phyloP scores from a whole-genome alignment of 352 stramenopile species.

The Pythium chondricola region DNA sequence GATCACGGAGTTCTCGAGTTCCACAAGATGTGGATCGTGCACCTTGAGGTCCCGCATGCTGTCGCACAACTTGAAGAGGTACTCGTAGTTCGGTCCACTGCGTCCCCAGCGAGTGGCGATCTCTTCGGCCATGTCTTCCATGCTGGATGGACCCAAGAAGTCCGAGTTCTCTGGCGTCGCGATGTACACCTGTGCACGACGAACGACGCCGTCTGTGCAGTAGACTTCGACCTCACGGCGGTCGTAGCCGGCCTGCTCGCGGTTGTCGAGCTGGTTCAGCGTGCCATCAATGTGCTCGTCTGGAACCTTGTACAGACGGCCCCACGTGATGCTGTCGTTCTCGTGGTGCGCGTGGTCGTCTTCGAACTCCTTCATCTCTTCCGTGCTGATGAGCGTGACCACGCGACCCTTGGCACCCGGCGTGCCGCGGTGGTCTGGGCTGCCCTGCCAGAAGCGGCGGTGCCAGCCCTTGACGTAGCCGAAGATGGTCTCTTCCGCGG shows the following conservation, averaged over 20 bases:
- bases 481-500: constrained; percentile 55
- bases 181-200: constrained; percentile 79
- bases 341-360: constrained; percentile 64
- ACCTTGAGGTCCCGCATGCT: constrained; percentile 75
- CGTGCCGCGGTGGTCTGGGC: constrained; percentile 79
- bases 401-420: constrained; percentile 71
- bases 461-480: constrained; percentile 81
- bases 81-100: constrained; percentile 82
- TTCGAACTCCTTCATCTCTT: constrained; percentile 68
- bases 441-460: constrained; percentile 88
- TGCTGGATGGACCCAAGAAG: constrained; percentile 64
- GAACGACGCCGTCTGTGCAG: constrained; percentile 60
- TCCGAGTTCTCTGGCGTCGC: constrained; percentile 77
- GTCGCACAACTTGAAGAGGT: constrained; percentile 76
- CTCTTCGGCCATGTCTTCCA: constrained; percentile 74
- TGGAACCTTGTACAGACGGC: constrained; percentile 81
- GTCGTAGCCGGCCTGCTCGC: constrained; percentile 82
- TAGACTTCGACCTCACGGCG: constrained; percentile 69
- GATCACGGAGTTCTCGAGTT: constrained; percentile 60
- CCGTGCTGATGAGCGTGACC: constrained; percentile 78
- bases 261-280: constrained; percentile 76
- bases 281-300: constrained; percentile 70
- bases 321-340: constrained; percentile 72
- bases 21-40: constrained; percentile 63
- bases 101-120: constrained; percentile 65